Base-by-base conservation (phyloP, 805 yeast species). In the Teunomyces barrocoloradensis region DNA sequence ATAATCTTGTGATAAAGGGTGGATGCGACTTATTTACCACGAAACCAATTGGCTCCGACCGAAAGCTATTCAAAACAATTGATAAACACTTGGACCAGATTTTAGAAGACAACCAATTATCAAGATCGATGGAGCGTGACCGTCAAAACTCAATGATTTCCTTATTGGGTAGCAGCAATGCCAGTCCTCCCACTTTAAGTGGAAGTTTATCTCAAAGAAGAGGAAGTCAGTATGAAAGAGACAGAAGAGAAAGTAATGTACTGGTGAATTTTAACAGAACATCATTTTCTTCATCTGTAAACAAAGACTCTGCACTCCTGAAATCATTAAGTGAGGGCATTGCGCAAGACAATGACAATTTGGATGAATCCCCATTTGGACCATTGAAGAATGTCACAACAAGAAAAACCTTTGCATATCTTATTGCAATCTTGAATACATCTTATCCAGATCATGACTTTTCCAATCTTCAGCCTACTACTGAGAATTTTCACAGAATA, bases 381-480 rank as follows among this genome's bases (percentile, higher is more conserved):
- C 96, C 97, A 0, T 74, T 94, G 29, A 87, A 85, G 59, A 85
- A 85, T 56, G 81, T 85, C n/a, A 82, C 94, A 1, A 86, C 96
- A 39, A 79, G 97, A 53, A 85, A 89, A 65, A 84, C 91, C 1
- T 94, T 92, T 71, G 94, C 97, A 0, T 88, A 91, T 61, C 72
- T 94, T 42, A 88, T 94, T 49, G 94, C 96, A 1, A 90, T 91
- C 30, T 74, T 94, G 45, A 94, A 94, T 64, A 87, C 95, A 6
- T 85, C 95, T 4, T 92, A 88, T 61, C 98, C 99, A 0, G 99
- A 94, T 64, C 96, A 94, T 60, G 99, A 94, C 61, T 94, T 92
- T 58, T 79, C 95, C 10, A 79, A 85, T 21, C 78, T 94, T 52
- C 89, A 88, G 60, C 99, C 99, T 1, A 79, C 87, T n/a, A 79